Base-by-base conservation (phyloP, 2,329 filamentous ascomycete species). In the Stachybotrys chlorohalonatus region DNA sequence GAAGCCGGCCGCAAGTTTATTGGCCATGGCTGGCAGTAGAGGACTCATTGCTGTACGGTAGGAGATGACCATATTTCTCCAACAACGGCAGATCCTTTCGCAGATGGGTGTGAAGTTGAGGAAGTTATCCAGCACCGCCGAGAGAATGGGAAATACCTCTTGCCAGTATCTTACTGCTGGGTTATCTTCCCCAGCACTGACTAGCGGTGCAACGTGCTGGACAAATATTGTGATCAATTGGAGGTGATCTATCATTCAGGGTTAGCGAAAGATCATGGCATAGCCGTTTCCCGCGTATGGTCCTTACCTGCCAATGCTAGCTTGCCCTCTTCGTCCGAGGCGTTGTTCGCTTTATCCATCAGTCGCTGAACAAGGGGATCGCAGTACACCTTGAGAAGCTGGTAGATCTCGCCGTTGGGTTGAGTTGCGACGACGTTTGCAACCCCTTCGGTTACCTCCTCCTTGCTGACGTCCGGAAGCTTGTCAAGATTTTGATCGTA, bases 81-180 rank as follows among this genome's bases (percentile, higher is more conserved):
- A 99, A 76, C 90, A 96, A 58, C 93, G 84, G 71, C 93, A 97
- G 31, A 99, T 84, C 47, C 93, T 82, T 75, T 99, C 94, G 60
- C 95, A 87, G 56, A 99, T 95, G 4, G 94, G 93, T 13, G 86
- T 80, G 62, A 92, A 96, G 62, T 81, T 77, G 58, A 92, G 82
- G 68, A 97, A 99, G 66, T 86, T 93, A 64, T 95, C 88, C 54
- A 95, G 80, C 57, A 99, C 89, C 7, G 88, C 90, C 8, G 89
- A 85, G 56, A 97, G 78, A 46, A 96, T 84, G 0, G 90, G 89
- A 69, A 97, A 90, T 17, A 96, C 87, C 68, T 97, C 92, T 63
- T 93, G 84, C 80, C 94, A 97, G 74, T 99, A 99, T 70, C 91
- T 92, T 56, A 99, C 92, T 1, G 90, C 91, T 6, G 93, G 93